Conservation (phyloP, 2,329 filamentous ascomycete species). For the Monilinia aucupariae region DNA sequence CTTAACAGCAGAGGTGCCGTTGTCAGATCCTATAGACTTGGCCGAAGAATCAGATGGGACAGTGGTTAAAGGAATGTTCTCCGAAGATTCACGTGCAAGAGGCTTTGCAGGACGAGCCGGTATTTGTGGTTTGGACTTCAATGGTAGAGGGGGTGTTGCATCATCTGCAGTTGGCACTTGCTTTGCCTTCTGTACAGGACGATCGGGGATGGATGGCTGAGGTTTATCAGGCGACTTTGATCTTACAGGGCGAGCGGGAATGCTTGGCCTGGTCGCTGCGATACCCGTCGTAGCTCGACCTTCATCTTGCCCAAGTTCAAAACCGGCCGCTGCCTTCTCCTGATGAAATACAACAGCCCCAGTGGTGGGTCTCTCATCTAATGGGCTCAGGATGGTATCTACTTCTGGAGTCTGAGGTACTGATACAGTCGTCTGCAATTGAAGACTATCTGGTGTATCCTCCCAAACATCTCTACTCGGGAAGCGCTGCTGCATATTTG, state of each 20-base stretch:
- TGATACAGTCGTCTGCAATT: conserved; percentile 69
- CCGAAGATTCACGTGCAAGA: conserved; percentile 39
- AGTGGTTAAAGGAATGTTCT: conserved; percentile 29
- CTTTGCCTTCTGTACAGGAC: conserved; percentile 22
- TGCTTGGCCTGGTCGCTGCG: conserved; percentile 52
- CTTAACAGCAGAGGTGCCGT: conserved; percentile 50
- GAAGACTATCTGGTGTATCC: conserved; percentile 78
- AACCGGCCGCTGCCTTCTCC: conserved; percentile 28
- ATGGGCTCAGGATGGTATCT: conserved; percentile 36
- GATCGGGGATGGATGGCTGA: conserved; percentile 32
- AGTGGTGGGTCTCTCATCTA: conserved; percentile 37
- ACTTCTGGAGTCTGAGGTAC: conserved; percentile 46
- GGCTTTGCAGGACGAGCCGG: conserved; percentile 60
- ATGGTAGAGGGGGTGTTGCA: conserved; percentile 38
- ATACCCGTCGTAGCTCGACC: conserved; percentile 26
- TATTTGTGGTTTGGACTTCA: conserved; percentile 53
- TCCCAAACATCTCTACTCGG: conserved; percentile 94
- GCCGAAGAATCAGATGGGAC: conserved; percentile 31
- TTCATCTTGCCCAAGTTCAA: conserved; percentile 24
- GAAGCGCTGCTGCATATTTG: conserved; percentile 64
- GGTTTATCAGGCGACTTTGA: conserved; percentile 31
- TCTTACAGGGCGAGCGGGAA: conserved; percentile 51
- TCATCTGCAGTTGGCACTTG: conserved; percentile 19
- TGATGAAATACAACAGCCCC: conserved; percentile 32
- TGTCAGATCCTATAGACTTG: conserved; percentile 36